A percentile compares a stretch with the other conserved stretches of the same genome.
phyloP scores from a whole-genome alignment of 2,329 filamentous ascomycete genomes.

The Trichoderma sp. region DNA sequence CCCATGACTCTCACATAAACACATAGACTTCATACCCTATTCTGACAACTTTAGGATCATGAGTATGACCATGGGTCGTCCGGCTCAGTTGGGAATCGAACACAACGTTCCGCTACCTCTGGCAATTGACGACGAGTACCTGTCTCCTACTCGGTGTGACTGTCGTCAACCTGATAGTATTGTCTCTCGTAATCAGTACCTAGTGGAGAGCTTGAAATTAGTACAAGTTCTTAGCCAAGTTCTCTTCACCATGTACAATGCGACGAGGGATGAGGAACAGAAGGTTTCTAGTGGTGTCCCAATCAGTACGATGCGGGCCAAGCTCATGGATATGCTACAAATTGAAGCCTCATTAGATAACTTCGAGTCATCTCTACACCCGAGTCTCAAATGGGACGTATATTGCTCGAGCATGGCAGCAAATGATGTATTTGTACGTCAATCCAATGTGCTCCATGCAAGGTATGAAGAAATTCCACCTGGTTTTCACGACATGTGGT shows the following conservation, averaged over 20 bases:
- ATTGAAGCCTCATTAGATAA: background rate
- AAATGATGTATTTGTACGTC: background rate
- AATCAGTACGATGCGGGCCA: background rate
- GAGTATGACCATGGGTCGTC: background rate
- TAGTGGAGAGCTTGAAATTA: background rate
- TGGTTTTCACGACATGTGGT: background rate
- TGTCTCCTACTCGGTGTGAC: background rate
- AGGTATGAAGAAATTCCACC: background rate
- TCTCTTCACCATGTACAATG: background rate
- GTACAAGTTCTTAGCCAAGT: background rate
- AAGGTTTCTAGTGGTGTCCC: background rate
- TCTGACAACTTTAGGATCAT: background rate
- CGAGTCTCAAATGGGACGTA: background rate
- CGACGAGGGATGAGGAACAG: background rate
- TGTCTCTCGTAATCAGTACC: background rate
- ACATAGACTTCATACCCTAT: background rate
- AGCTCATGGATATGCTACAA: background rate
- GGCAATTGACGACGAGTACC: background rate
- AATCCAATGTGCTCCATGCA: background rate
- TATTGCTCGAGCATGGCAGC: background rate
- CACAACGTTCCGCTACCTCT: background rate
- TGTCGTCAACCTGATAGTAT: background rate
- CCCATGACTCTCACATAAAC: background rate
- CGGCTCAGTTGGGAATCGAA: background rate
- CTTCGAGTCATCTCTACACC: background rate